phyloP scores from a whole-genome alignment of 768 basidiomycete species.

The Suillus tomentosus region DNA sequence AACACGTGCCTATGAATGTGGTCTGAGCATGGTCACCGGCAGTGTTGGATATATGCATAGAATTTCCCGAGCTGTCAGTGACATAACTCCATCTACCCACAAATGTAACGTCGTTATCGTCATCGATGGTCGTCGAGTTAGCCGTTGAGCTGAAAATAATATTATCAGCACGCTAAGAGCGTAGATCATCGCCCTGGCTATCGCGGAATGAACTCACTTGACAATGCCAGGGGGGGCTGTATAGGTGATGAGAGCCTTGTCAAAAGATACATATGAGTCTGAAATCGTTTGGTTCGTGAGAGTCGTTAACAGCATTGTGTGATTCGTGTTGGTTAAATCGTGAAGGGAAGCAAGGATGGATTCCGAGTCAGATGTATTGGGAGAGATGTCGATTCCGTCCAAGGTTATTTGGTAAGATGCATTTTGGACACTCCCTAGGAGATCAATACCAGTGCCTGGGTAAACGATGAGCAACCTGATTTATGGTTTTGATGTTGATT shows the following conservation, averaged over 20 bases:
- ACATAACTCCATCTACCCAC: conserved; percentile 56
- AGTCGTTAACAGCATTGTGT: conserved; percentile 58
- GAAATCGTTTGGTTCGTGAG: conserved; percentile 36
- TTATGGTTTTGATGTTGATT: conserved; percentile 8
- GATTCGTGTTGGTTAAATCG: conserved; percentile 48
- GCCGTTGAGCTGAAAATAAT: conserved; percentile 36
- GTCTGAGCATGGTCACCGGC: conserved; percentile 48
- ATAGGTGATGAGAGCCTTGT: conserved; percentile 54
- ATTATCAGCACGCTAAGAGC: conserved; percentile 21
- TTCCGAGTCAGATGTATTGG: conserved; percentile 26
- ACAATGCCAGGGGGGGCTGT: conserved; percentile 30
- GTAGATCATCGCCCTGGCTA: conserved; percentile 5
- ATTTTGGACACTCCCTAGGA: conserved; percentile 52
- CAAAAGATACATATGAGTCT: conserved; percentile 52
- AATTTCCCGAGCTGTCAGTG: conserved; percentile 31
- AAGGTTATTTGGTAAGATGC: conserved; percentile 51
- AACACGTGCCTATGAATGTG: conserved; percentile 49
- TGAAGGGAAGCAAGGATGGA: conserved; percentile 52
- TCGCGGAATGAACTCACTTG: conserved; percentile 34
- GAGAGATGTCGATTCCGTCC: conserved; percentile 44
- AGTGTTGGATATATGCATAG: conserved; percentile 36
- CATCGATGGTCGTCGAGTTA: conserved; percentile 41
- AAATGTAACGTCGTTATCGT: conserved; percentile 48
- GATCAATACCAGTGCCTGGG: conserved; percentile 64
- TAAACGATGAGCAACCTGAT: not conserved